A percentile compares a stretch with the other conserved stretches of the same genome.
phyloP scores from a whole-genome alignment of 2,329 filamentous ascomycete species.

The Xylariaceae sp. region DNA sequence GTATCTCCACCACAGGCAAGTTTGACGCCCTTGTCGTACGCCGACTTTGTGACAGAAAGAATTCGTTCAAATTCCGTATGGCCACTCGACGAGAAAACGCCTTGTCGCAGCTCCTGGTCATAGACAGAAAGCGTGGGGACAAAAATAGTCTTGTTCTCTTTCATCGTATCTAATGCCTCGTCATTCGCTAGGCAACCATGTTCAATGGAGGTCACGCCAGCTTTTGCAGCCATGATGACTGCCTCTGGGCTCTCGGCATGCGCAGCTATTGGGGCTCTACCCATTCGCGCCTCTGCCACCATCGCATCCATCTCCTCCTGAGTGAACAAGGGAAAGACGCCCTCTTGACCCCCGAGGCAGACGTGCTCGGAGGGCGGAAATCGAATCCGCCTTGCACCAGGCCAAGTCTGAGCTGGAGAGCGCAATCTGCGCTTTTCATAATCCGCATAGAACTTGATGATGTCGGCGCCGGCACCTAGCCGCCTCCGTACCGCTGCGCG shows the following conservation, averaged over 20 bases:
- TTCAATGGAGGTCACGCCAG: constrained; percentile 47
- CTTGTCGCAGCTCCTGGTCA: constrained; percentile 29
- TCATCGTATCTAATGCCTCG: constrained; percentile 43
- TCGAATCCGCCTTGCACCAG: constrained; percentile 30
- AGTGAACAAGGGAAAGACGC: constrained; percentile 42
- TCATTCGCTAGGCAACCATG: constrained; percentile 40
- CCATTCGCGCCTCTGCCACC: constrained; percentile 43
- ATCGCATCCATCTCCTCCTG: constrained; percentile 49
- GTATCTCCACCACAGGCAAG: constrained; percentile 53
- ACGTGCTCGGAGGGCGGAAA: constrained; percentile 35
- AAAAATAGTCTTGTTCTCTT: constrained; percentile 42
- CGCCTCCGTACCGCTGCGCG: constrained; percentile 44
- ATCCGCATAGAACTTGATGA: constrained; percentile 51
- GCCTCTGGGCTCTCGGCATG: constrained; percentile 42
- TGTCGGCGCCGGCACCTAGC: constrained; percentile 45
- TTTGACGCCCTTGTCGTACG: constrained; percentile 44
- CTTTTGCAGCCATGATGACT: constrained; percentile 43
- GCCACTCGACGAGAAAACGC: constrained; percentile 18
- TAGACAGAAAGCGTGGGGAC: constrained; percentile 50
- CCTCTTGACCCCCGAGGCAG: constrained; percentile 33
- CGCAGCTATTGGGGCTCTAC: constrained; percentile 40
- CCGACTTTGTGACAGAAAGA: constrained; percentile 41
- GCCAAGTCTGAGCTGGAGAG: constrained; percentile 35
- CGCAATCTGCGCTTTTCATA: constrained; percentile 44
- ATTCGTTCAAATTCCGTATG: constrained; percentile 30